Evolutionary conservation across 2,329 filamentous ascomycete species (phyloP), one percentile per base, ranked within the genome.

Genomic region (Hymenoscyphus repandus): DNA sequence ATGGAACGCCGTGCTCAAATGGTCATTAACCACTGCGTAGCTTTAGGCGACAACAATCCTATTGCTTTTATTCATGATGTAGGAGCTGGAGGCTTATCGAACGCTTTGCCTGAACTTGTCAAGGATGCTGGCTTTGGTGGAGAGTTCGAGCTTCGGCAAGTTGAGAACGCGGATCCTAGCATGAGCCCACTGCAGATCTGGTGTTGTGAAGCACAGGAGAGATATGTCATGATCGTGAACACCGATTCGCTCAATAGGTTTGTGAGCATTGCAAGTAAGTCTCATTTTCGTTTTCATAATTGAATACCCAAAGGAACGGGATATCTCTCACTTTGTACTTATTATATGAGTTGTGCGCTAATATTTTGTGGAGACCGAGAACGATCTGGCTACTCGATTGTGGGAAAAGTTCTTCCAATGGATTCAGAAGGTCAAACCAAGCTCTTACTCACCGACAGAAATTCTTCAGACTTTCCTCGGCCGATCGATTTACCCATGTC

Each of bases 21-120:
- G 80, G 93, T 99, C 58, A 99, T 99, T 70, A 93, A 97, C 69
- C 85, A 90, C 4, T 99, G 93, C 68, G 83, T 88, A 27, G 85
- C 89, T 2, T 79, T 97, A 62, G 92, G 91, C 13, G 74, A 83
- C 3, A 76, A 90, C 57, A 97, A 87, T 66, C 93, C 93, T 0
- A 97, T 99, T 60, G 86, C 89, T 50, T 92, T 97, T 72, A 97
- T 99, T 57, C 93, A 99, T 68, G 93, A 99, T 66, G 93, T 99
- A 41, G 93, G 93, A 55, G 93, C 93, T 45, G 93, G 93, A 63
- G 93, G 93, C 53, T 73, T 91, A 31, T 90, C 86, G 32, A 82
- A 81, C 58, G 91, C 90, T 32, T 75, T 96, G 13, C 90, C 92
- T 7, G 90, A 96, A 67, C 76, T 96, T 43, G 90, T 95, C 38